Base-by-base conservation (phyloP, 139 green algal species). In the Chlorella sp. region DNA sequence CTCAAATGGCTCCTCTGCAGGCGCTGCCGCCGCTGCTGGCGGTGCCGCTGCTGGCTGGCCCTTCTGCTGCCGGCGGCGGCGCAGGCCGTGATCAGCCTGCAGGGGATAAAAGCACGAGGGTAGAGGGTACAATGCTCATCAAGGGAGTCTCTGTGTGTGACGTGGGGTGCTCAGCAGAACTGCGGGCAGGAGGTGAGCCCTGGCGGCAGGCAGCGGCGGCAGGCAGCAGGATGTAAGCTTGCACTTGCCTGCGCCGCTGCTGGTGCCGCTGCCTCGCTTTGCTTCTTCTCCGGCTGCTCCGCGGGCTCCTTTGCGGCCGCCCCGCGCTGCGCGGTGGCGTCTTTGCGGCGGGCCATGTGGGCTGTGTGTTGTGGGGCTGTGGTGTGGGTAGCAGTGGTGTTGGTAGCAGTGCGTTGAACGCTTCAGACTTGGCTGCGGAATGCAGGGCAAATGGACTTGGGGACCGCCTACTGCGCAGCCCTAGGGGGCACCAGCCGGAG, bases 341-440 rank as follows among this genome's bases (percentile, higher is more conserved):
- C 75, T 53, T 81, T 81, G 75, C 75, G 75, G 75, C 75, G 75
- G 75, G 75, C 75, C 75, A 81, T 81, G 73, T 68, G 14, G 60
- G 15, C 18, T 26, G 21, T 71, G 64, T 28, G 21, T 18, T 71
- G 64, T 9, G 16, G 64, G 15, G 12, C 36, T 24, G 34, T 14
- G 24, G 19, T 30, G 19, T 30, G 4, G 73, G 73, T n/a, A 16
- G 48, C 5, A 7, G 73, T 39, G 73, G 48, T 57, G 48, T 57
- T 57, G 9, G 48, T 57, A 9, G 48, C 48, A 9, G 48, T 5
- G 48, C 48, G 48, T 57, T 57, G 48, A 57, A 9, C 48, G 48
- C 48, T 57, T 57, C 48, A 57, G n/a, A 57, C 7, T 57, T 57
- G 48, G 9, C 48, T 57, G 48, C 48, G 48, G 48, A 57, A 57